phyloP scores from a whole-genome alignment of 148 eudicot genomes.

The Camellia sinensis region DNA sequence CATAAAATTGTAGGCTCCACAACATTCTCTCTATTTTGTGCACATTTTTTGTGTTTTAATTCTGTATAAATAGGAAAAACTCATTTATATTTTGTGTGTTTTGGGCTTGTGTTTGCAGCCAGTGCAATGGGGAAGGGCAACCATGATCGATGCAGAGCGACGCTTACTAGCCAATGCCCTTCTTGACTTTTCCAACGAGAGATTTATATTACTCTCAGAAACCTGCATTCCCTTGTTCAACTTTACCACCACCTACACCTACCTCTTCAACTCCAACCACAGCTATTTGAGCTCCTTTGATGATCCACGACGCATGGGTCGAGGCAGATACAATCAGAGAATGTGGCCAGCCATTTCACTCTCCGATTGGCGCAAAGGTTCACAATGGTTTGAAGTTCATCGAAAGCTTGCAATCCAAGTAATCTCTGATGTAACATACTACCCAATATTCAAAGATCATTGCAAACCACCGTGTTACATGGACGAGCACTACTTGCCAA shows the following conservation, averaged over 20 bases:
- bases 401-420: conserved; percentile 52
- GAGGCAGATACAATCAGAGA: conserved; percentile 74
- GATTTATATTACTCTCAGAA: conserved; percentile 80
- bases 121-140: conserved; percentile 73
- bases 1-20: no score
- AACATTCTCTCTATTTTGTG: not conserved
- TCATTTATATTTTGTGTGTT: not conserved
- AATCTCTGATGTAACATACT: conserved; percentile 53
- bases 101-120: conserved; percentile 28
- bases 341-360: conserved; percentile 56
- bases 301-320: conserved; percentile 42
- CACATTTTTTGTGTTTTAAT: no score
- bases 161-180: conserved; percentile 81
- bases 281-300: conserved; percentile 61
- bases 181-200: conserved; percentile 66
- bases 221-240: conserved; percentile 85
- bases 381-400: conserved; percentile 86
- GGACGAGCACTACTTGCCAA: conserved; percentile 89
- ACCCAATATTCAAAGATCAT: conserved; percentile 41
- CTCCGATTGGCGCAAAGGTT: conserved; percentile 82
- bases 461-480: conserved; percentile 73
- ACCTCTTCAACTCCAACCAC: conserved; percentile 60
- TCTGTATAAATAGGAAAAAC: not conserved
- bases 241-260: conserved; percentile 67
- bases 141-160: conserved; percentile 85